These are phyloP conservation scores for Graphium sp. DNA, from an alignment of 2,329 filamentous ascomycete genomes.

Conservation along the genomic window DNA sequence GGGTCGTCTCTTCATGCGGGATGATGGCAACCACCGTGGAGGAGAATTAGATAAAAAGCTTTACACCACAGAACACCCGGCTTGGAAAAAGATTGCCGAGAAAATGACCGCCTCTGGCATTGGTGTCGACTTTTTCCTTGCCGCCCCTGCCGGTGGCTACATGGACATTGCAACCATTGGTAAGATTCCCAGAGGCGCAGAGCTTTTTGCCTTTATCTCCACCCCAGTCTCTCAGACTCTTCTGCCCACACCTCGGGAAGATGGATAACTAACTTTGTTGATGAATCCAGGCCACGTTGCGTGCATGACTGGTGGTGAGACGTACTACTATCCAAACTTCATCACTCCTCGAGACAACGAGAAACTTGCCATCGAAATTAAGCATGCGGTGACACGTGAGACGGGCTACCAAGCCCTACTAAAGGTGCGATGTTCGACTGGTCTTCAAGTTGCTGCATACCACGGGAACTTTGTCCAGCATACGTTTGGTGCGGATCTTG, in stretches of 20 bases:
- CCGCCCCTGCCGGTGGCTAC: conserved; percentile 77
- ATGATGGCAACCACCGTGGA: conserved; percentile 72
- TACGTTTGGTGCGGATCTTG: conserved; percentile 84
- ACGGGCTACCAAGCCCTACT: conserved; percentile 92
- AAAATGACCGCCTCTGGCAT: conserved; percentile 79
- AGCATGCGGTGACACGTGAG: conserved; percentile 72
- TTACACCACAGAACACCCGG: conserved; percentile 75
- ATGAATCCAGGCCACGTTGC: conserved; percentile 54
- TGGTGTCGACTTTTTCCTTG: conserved; percentile 88
- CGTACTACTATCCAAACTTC: conserved; percentile 95
- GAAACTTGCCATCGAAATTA: conserved; percentile 72
- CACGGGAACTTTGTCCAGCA: conserved; percentile 95
- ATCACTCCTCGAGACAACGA: conserved; percentile 70
- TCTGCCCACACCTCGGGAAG: too few relatives aligned
- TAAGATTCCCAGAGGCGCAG: conserved; percentile 17
- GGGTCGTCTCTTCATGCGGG: conserved; percentile 67
- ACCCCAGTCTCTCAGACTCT: too few relatives aligned
- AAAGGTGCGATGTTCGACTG: conserved; percentile 97
- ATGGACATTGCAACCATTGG: conserved; percentile 85
- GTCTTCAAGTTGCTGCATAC: conserved; percentile 83
- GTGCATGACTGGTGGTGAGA: conserved; percentile 81
- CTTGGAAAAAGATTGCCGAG: conserved; percentile 70
- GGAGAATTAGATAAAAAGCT: conserved; percentile 88
- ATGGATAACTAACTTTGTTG: too few relatives aligned
- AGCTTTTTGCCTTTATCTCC: too few relatives aligned